Evolutionary conservation across 2,329 filamentous ascomycete species (phyloP).

Genomic region (Fusarium humuli): DNA sequence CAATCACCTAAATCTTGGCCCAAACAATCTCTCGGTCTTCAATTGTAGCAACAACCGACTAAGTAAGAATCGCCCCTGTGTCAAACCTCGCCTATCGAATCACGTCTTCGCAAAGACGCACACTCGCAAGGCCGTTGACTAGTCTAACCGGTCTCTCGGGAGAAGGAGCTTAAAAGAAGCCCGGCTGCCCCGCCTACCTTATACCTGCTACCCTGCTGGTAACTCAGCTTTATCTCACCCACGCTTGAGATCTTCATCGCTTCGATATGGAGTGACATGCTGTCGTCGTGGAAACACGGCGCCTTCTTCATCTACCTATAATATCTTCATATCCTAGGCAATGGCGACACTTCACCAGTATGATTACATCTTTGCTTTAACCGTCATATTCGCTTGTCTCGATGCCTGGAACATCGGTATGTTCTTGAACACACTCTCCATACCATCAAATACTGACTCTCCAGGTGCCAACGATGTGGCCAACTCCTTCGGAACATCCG

Average conservation of each 20-base stretch:
- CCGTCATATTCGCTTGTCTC: conserved; percentile 66
- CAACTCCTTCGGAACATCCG: conserved; percentile 79
- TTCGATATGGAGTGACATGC: conserved; percentile 37
- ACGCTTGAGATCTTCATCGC: conserved; percentile 20
- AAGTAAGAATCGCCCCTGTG: neutral
- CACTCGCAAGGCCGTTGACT: conserved; percentile 24
- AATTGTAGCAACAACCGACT: neutral
- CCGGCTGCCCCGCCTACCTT: neutral
- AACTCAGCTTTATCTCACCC: conserved; percentile 4
- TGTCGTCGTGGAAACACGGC: conserved; percentile 34
- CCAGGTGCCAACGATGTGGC: conserved; percentile 74
- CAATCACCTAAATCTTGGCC: conserved; percentile 5
- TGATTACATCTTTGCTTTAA: conserved; percentile 68
- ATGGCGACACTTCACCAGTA: conserved; percentile 60
- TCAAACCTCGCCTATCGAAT: conserved; percentile 35
- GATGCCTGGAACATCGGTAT: conserved; percentile 70
- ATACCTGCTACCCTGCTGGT: neutral
- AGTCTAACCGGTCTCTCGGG: conserved; percentile 34
- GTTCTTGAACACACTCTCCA: conserved; percentile 3
- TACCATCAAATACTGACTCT: conserved; percentile 13
- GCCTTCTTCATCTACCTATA: neutral
- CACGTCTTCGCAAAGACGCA: conserved; percentile 33
- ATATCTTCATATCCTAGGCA: neutral
- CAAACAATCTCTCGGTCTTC: conserved; percentile 1
- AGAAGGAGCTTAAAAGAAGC: conserved; percentile 7